phyloP scores from a whole-genome alignment of 345 rosid genomes.

The Camelina neglecta region DNA sequence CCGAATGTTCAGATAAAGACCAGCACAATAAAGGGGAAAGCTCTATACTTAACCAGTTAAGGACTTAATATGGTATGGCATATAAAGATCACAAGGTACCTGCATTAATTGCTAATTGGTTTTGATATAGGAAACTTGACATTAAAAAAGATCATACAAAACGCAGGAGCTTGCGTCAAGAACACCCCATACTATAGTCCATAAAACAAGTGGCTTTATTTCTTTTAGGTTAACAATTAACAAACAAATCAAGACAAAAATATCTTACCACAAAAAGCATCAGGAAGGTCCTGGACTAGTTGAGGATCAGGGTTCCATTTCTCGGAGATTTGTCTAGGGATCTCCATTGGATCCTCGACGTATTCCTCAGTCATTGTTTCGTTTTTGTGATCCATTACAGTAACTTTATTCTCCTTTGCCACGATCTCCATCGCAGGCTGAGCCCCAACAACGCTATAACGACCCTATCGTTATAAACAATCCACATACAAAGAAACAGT shows the following conservation, averaged over 20 bases:
- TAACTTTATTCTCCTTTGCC: constrained; percentile 76
- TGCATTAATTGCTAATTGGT: not conserved
- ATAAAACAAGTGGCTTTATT: constrained; percentile 12
- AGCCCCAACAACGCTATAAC: constrained; percentile 85
- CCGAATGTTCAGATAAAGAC: not conserved
- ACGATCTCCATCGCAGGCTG: constrained; percentile 80
- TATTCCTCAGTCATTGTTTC: constrained; percentile 60
- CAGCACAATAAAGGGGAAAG: constrained; percentile 6
- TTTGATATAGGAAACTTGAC: constrained; percentile 15
- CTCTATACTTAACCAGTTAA: not conserved
- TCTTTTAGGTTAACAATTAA: not conserved
- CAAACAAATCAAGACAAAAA: constrained; percentile 5
- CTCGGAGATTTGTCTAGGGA: constrained; percentile 70
- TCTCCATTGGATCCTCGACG: constrained; percentile 79
- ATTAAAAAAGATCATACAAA: constrained; percentile 8
- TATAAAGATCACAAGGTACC: not conserved
- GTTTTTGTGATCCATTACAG: constrained; percentile 66
- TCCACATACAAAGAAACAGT: constrained; percentile 21
- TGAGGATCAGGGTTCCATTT: constrained; percentile 82
- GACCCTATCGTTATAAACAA: constrained; percentile 56
- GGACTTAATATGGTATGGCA: not conserved
- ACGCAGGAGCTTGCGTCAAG: not conserved
- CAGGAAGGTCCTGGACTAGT: constrained; percentile 73
- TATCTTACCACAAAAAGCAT: constrained; percentile 78
- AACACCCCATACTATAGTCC: constrained; percentile 1